Evolutionary conservation across 2,329 filamentous ascomycete genomes (phyloP), one percentile per base, ranked within the genome.

Genomic region (Monilinia fructigena): DNA sequence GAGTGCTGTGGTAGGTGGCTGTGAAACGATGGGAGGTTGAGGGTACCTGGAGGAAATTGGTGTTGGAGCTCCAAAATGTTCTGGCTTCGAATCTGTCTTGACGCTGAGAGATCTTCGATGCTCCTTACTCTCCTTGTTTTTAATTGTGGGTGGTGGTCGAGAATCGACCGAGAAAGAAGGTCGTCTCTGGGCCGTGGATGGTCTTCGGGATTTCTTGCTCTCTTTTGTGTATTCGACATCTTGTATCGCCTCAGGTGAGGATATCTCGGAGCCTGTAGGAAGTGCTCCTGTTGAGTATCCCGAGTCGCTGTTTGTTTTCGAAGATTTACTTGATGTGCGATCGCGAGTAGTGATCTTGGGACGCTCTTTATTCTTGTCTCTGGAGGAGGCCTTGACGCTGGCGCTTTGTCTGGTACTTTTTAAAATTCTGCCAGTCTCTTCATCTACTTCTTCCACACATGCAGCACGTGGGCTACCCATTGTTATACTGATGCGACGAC

Each of bases 381-480:
- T 66, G 61, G 68, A 67, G 55, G 67, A 63, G 35, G 31, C 40
- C 23, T 55, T 55, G 42, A 55, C 52, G 66, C 69, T 70, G 42
- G 74, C 74, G 64, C 67, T 70, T 42, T 68, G 70, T 60, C 71
- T 60, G 54, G 68, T 73, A 11, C 67, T 71, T 63, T 66, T 69
- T 52, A 74, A 63, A 40, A 68, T 54, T 55, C 60, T 67, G 20
- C 71, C 71, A 16, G 68, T 67, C 14, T 67, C 61, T 60, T 74
- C 74, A 53, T 74, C 74, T 61, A 69, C 63, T 38, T 75, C 73
- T 45, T 72, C 72, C 28, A 71, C 65, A 65, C 73, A 74, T 42
- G 71, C 72, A n/a, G 72, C 70, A 54, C 69, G 68, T 53, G 72
- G 70, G 42, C 48, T 28, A 52, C 62, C 61, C 68, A 68, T 71